These are phyloP conservation scores for Geranium brycei DNA, from an alignment of 345 rosid species.

Conservation along the genomic window DNA sequence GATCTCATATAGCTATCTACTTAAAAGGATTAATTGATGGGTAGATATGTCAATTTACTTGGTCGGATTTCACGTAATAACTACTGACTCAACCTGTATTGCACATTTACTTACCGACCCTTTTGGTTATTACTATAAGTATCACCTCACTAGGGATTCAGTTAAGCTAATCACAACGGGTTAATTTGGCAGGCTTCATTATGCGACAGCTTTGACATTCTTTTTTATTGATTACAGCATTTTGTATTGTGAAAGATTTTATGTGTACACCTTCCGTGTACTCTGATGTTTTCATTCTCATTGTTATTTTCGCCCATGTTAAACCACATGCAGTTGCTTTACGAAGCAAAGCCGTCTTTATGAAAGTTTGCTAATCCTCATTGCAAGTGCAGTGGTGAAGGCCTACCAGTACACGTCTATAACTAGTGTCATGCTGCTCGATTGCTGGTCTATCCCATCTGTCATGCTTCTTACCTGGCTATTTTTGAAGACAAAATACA, in stretches of 20 bases:
- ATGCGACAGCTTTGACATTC: neutral
- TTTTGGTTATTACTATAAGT: too few relatives aligned
- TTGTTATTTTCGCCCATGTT: too few relatives aligned
- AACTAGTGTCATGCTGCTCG: conserved; percentile 86
- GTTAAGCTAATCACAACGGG: neutral
- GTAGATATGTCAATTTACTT: too few relatives aligned
- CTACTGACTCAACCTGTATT: too few relatives aligned
- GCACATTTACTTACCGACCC: too few relatives aligned
- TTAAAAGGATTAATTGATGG: too few relatives aligned
- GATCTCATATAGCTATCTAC: neutral
- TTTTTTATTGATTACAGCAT: too few relatives aligned
- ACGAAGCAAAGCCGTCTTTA: conserved; percentile 2
- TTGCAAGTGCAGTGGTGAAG: conserved; percentile 57
- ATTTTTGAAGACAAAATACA: conserved; percentile 66
- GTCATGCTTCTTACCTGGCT: conserved; percentile 77
- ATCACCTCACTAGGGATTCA: neutral
- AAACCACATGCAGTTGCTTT: too few relatives aligned
- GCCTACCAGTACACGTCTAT: conserved; percentile 79
- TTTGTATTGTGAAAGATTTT: too few relatives aligned
- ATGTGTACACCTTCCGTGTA: too few relatives aligned
- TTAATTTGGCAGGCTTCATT: neutral
- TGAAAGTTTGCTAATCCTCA: conserved; percentile 7
- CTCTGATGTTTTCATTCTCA: too few relatives aligned
- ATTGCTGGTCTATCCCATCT: conserved; percentile 87
- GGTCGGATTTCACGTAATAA: too few relatives aligned